phyloP scores from a whole-genome alignment of 2,329 filamentous ascomycete species.

The Monilinia fructicola region DNA sequence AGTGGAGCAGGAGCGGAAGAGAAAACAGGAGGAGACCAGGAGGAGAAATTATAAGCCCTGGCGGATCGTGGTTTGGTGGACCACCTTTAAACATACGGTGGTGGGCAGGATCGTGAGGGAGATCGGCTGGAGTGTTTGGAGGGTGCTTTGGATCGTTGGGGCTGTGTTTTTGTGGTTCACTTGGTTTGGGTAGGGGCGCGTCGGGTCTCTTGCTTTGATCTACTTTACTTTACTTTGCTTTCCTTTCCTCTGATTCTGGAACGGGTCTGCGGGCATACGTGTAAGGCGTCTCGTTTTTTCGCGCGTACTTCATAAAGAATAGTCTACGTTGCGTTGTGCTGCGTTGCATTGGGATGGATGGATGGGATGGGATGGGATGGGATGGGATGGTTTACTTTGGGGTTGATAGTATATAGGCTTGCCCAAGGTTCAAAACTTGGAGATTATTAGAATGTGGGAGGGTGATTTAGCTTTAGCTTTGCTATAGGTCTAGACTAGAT shows the following conservation, averaged over 20 bases:
- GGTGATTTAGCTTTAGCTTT: background rate
- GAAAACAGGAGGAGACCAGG: conserved; percentile 15
- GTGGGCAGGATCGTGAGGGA: conserved; percentile 56
- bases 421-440: background rate
- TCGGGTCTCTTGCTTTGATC: background rate
- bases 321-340: background rate
- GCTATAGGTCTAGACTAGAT: background rate
- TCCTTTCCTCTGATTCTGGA: no score
- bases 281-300: background rate
- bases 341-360: background rate
- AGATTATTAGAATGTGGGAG: background rate
- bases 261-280: background rate
- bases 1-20: background rate
- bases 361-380: background rate
- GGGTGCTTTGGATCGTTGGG: conserved; percentile 52
- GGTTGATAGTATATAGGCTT: background rate
- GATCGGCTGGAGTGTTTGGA: conserved; percentile 59
- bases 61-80: background rate
- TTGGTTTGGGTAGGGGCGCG: conserved; percentile 23
- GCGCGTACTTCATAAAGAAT: background rate
- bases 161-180: conserved; percentile 27
- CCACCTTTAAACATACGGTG: conserved; percentile 40
- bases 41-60: conserved; percentile 14
- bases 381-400: background rate
- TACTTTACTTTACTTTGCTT: no score